Conservation (phyloP, 2,329 filamentous ascomycete species). For the Eurotiales sp. region DNA sequence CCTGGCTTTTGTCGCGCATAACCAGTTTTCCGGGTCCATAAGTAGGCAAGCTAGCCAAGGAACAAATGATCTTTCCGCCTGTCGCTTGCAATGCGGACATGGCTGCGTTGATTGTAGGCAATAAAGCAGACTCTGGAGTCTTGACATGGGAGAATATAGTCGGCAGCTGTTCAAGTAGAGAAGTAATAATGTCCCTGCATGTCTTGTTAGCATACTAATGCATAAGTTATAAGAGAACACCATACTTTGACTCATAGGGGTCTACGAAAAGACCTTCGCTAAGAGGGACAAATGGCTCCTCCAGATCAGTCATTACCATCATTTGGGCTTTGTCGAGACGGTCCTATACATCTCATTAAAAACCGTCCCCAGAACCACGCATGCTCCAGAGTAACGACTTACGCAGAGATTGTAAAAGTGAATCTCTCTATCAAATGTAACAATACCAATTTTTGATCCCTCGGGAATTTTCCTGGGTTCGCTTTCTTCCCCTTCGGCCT, state of each 20-base stretch:
- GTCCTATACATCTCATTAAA: conserved; percentile 48
- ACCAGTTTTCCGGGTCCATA: conserved; percentile 85
- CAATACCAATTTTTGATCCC: conserved; percentile 85
- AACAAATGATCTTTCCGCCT: conserved; percentile 88
- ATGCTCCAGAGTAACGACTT: conserved; percentile 42
- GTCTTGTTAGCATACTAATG: not conserved
- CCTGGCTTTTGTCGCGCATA: conserved; percentile 79
- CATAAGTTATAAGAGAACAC: conserved; percentile 1
- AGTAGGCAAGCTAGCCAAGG: conserved; percentile 80
- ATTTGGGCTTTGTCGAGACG: conserved; percentile 85
- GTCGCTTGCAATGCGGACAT: conserved; percentile 79
- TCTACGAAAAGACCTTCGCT: conserved; percentile 93
- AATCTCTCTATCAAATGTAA: conserved; percentile 93
- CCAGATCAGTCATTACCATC: conserved; percentile 96
- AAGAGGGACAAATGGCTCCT: conserved; percentile 91
- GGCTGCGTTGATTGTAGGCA: conserved; percentile 79
- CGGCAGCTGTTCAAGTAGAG: conserved; percentile 79
- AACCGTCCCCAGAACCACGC: conserved; percentile 17
- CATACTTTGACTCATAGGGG: conserved; percentile 77
- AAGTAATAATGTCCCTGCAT: conserved; percentile 68
- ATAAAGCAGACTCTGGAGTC: conserved; percentile 82
- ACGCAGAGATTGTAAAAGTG: conserved; percentile 96
- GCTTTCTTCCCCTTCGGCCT: conserved; percentile 40
- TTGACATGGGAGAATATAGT: conserved; percentile 83
- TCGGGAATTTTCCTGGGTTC: conserved; percentile 61